Conservation (phyloP, 1,284 basidiomycete genomes). For the Prillingera fragicola region DNA sequence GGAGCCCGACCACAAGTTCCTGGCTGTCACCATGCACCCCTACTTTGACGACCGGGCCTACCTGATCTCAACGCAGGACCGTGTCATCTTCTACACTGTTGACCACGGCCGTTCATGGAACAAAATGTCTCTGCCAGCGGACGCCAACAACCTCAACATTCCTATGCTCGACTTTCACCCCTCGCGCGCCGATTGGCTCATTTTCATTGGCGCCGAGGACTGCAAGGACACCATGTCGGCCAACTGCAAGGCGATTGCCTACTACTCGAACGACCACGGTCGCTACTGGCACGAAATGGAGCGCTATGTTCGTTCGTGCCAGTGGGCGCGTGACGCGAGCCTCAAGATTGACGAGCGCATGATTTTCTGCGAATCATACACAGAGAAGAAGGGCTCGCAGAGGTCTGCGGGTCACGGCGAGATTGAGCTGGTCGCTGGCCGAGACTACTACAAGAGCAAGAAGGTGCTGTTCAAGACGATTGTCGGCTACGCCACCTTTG, state of each 20-base stretch:
- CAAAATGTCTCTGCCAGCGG: slow-evolving; percentile 56
- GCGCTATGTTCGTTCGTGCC: slow-evolving; percentile 80
- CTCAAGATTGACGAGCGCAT: slow-evolving; percentile 74
- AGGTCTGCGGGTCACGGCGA: slow-evolving; percentile 57
- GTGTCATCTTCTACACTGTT: slow-evolving; percentile 71
- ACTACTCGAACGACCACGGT: slow-evolving; percentile 72
- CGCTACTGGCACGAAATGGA: slow-evolving; percentile 72
- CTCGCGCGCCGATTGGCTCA: slow-evolving; percentile 68
- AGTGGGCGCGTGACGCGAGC: slow-evolving; percentile 78
- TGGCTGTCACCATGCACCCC: slow-evolving; percentile 80
- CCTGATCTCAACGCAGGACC: slow-evolving; percentile 69
- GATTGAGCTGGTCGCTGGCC: slow-evolving; percentile 72
- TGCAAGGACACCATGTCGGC: slow-evolving; percentile 53
- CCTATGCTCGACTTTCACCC: slow-evolving; percentile 85
- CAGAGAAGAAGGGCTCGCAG: slow-evolving; percentile 77
- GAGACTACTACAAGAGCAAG: slow-evolving; percentile 66
- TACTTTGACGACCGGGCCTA: slow-evolving; percentile 77
- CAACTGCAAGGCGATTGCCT: slow-evolving; percentile 65
- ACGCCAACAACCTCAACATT: slow-evolving; percentile 73
- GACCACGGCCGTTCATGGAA: slow-evolving; percentile 75
- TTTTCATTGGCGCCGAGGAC: slow-evolving; percentile 76
- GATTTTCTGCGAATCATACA: slow-evolving; percentile 88
- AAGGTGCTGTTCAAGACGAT: slow-evolving; percentile 76
- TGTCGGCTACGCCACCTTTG: slow-evolving; percentile 94
- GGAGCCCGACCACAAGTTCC: slow-evolving; percentile 59